Conservation (phyloP, 2,329 filamentous ascomycete genomes). For the Exophiala mesophila region DNA sequence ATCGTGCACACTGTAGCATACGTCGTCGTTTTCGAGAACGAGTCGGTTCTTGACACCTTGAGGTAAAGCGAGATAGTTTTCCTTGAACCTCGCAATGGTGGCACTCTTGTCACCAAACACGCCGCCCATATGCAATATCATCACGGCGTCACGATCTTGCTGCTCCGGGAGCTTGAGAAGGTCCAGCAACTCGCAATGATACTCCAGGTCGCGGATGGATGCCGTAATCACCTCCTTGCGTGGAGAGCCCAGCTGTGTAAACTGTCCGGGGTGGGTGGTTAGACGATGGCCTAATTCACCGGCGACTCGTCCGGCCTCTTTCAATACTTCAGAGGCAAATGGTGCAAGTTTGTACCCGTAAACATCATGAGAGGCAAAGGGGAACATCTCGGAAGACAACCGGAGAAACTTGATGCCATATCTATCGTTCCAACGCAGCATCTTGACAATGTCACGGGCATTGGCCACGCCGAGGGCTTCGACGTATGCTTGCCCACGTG, state of each 20-base stretch:
- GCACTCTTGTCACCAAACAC: slow-evolving; percentile 80
- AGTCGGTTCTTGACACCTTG: slow-evolving; percentile 70
- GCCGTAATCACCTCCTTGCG: slow-evolving; percentile 69
- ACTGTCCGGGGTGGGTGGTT: slow-evolving; percentile 88
- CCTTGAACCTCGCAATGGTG: slow-evolving; percentile 70
- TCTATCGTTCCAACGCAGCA: slow-evolving; percentile 86
- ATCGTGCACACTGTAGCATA: slow-evolving; percentile 88
- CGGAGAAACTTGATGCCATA: slow-evolving; percentile 91
- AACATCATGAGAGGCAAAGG: slow-evolving; percentile 82
- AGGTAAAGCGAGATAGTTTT: slow-evolving; percentile 65
- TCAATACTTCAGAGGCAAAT: slow-evolving; percentile 74
- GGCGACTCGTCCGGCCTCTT: slow-evolving; percentile 70
- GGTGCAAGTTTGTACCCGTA: slow-evolving; percentile 81
- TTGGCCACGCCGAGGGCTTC: slow-evolving; percentile 76
- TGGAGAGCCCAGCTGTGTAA: slow-evolving; percentile 85
- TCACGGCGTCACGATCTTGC: slow-evolving; percentile 77
- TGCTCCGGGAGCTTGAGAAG: slow-evolving; percentile 73
- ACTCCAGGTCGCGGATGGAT: slow-evolving; percentile 75
- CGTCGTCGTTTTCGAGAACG: slow-evolving; percentile 91
- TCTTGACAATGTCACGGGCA: slow-evolving; percentile 74
- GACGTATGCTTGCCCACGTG: slow-evolving; percentile 66
- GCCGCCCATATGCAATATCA: slow-evolving; percentile 92
- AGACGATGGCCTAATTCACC: slow-evolving; percentile 76
- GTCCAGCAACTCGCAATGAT: slow-evolving; percentile 78
- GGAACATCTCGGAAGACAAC: slow-evolving; percentile 93